Base-by-base conservation (phyloP, 257 asterid species). In the Verbena officinalis region DNA sequence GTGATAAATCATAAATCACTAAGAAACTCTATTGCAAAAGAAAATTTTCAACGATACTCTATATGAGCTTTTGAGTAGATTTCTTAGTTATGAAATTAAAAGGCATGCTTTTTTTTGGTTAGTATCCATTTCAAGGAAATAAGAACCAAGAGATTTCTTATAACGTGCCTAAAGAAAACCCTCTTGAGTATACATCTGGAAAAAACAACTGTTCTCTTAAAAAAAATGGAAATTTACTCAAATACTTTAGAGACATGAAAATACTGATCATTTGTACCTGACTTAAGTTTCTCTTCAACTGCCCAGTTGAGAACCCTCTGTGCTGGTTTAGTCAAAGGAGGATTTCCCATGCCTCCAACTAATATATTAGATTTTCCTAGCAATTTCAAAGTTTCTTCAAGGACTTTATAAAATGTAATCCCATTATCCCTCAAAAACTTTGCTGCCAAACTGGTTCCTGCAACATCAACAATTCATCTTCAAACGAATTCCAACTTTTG, bases 231-330 rank as follows among this genome's bases (percentile, higher is more conserved):
- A n/a, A n/a, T n/a, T n/a, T n/a, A n/a, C n/a, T n/a, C n/a, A n/a
- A n/a, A n/a, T n/a, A n/a, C n/a, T n/a, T 5, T 30, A 42, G 19
- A 46, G 58, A 44, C 15, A 30, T 45, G 49, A 42, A 50, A 49
- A 15, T 57, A 67, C 31, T 10, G 42, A 5, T n/a, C n/a, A n/a
- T n/a, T 36, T 53, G 23, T 73, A 93, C 99, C 99, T 68, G 97
- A 87, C 73, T 87, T 90, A 68, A 90, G 72, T 80, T 89, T 89
- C 83, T 83, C 96, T 45, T 83, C 86, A 58, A 81, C 65, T 50
- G 97, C 97, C 92, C 95, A 88, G 73, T 90, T 92, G 74, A 94
- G 86, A 64, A 95, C 96, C 79, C 79, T 84, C 73, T 71, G 95
- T 77, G 99, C 99, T 51, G 81, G 95, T 80, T 81, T 83, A 11